phyloP scores from a whole-genome alignment of 2,329 filamentous ascomycete genomes.

The Alternaria panax region DNA sequence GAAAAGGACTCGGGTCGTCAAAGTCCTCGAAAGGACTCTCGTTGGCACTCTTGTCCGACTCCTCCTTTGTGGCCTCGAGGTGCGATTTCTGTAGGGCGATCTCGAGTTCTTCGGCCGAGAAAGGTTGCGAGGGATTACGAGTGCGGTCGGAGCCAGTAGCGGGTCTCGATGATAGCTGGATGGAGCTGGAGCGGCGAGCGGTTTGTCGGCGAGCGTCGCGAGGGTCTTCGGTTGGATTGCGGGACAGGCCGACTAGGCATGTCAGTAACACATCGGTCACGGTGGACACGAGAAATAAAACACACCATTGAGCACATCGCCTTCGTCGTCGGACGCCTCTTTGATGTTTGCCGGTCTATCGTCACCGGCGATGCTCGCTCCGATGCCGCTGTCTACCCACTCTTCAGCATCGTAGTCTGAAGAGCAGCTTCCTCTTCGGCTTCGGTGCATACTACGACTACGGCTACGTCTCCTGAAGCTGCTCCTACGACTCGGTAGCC shows the following conservation, averaged over 20 bases:
- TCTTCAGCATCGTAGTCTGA: conserved; percentile 50
- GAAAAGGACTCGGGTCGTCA: conserved; percentile 30
- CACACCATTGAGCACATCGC: conserved; percentile 55
- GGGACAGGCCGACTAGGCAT: conserved; percentile 44
- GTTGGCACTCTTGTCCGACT: conserved; percentile 36
- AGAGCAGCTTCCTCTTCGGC: conserved; percentile 47
- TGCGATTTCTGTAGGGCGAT: conserved; percentile 54
- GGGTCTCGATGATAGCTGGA: conserved; percentile 31
- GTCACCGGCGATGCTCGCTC: conserved; percentile 43
- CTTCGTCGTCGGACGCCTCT: conserved; percentile 56
- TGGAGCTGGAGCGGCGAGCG: conserved; percentile 41
- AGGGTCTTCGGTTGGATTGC: conserved; percentile 44
- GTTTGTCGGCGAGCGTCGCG: conserved; percentile 32
- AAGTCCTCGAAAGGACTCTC: conserved; percentile 28
- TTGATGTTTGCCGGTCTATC: conserved; percentile 46
- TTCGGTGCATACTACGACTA: conserved; percentile 37
- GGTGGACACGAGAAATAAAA: conserved; percentile 14
- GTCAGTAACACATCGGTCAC: conserved; percentile 24
- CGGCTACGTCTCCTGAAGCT: conserved; percentile 45
- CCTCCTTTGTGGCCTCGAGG: conserved; percentile 41
- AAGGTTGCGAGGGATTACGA: conserved; percentile 46
- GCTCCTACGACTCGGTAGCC: conserved; percentile 53
- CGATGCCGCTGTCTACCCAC: conserved; percentile 47
- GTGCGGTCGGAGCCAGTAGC: conserved; percentile 37
- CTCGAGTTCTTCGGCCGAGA: conserved; percentile 56